phyloP scores from a whole-genome alignment of 495 filamentous ascomycete species.

The Hypomontagnella submonticulosa region DNA sequence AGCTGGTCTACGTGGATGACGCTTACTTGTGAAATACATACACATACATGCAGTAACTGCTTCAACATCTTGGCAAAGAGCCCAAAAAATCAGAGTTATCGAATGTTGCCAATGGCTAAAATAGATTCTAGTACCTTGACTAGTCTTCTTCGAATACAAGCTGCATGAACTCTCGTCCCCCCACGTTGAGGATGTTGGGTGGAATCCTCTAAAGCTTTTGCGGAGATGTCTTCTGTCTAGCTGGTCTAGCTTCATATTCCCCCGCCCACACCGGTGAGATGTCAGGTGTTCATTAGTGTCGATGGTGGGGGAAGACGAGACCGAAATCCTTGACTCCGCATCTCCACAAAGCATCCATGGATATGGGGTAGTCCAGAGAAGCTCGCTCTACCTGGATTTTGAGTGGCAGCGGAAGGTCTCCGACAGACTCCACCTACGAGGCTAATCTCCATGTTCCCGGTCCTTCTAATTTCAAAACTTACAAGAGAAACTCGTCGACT shows the following conservation, averaged over 20 bases:
- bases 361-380: conserved; percentile 18
- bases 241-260: conserved; percentile 14
- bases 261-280: conserved; percentile 8
- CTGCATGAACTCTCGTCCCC: conserved; percentile 18
- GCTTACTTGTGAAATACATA: no score
- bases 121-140: conserved; percentile 2
- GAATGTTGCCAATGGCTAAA: not conserved
- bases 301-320: conserved; percentile 8
- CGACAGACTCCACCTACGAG: conserved; percentile 22
- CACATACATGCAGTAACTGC: no score
- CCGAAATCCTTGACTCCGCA: conserved; percentile 19
- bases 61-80: no score
- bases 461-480: conserved; percentile 1
- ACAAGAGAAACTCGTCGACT: conserved; percentile 8
- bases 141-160: not conserved
- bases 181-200: conserved; percentile 7
- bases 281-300: conserved; percentile 10
- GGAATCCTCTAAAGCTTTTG: conserved; percentile 11
- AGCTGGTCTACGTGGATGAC: no score
- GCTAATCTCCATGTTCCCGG: conserved; percentile 15
- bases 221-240: conserved; percentile 5
- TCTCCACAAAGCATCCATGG: conserved; percentile 22
- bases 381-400: conserved; percentile 2
- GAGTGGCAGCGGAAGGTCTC: conserved; percentile 22
- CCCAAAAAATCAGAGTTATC: no score